Conservation (phyloP, 768 basidiomycete species). For the Tricholoma saponaceum region DNA sequence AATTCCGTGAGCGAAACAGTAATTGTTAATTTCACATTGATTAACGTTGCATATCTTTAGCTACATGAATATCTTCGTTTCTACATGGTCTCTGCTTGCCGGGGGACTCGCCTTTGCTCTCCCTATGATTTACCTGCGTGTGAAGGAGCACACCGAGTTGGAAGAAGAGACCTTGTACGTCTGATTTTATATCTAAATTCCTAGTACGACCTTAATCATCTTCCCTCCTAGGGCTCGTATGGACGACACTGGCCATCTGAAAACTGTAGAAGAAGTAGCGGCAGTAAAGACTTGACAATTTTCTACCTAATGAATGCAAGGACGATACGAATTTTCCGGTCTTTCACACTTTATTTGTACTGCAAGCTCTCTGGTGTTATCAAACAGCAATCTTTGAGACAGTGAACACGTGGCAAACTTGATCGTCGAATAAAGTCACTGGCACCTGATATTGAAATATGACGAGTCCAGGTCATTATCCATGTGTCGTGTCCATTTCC, state of each 20-base stretch:
- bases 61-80: constrained; percentile 70
- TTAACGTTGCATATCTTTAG: constrained; percentile 16
- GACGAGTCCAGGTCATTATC: too few relatives aligned
- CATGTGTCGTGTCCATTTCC: neutral
- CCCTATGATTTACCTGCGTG: constrained; percentile 71
- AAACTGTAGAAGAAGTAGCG: neutral
- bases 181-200: neutral
- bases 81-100: constrained; percentile 67
- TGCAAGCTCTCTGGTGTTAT: neutral
- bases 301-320: neutral
- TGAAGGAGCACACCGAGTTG: constrained; percentile 52
- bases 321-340: neutral
- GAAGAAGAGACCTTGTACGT: constrained; percentile 53
- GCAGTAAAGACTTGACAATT: neutral
- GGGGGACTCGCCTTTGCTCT: constrained; percentile 61
- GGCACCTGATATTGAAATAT: too few relatives aligned
- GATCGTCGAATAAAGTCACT: too few relatives aligned
- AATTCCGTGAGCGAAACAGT: neutral
- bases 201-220: neutral
- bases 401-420: neutral
- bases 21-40: constrained; percentile 13
- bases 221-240: constrained; percentile 8
- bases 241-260: constrained; percentile 36
- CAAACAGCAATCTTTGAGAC: neutral
- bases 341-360: neutral